A percentile compares a stretch with the other conserved stretches of the same genome.
phyloP scores from a whole-genome alignment of 345 rosid species.

The Anacardium occidentale region DNA sequence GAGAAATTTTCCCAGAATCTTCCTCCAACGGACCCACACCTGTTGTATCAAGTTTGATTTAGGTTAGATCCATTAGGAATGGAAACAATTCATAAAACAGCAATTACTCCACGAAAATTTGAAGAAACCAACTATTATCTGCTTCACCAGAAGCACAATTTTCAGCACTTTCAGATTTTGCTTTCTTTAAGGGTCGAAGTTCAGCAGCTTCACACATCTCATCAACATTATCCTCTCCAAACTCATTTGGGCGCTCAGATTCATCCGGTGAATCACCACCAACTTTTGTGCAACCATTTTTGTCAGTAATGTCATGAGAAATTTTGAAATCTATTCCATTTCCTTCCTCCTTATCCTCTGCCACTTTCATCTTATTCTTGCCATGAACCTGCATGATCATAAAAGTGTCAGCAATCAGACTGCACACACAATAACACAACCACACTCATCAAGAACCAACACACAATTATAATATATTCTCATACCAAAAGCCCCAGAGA shows the following conservation, averaged over 20 bases:
- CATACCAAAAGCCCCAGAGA: constrained; percentile 78
- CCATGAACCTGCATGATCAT: constrained; percentile 41
- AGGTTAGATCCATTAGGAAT: constrained; percentile 13
- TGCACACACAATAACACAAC: background rate
- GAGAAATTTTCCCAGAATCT: constrained; percentile 25
- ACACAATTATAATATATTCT: background rate
- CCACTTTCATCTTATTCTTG: constrained; percentile 42
- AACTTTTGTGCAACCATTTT: constrained; percentile 27
- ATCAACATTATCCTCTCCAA: constrained; percentile 31
- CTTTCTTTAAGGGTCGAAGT: constrained; percentile 63
- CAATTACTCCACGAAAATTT: background rate
- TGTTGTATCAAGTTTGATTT: constrained; percentile 27
- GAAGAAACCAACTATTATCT: constrained; percentile 38
- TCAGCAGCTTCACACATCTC: constrained; percentile 40
- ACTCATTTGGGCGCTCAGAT: constrained; percentile 30
- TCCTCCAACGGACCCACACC: constrained; percentile 36
- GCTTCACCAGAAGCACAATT: constrained; percentile 34
- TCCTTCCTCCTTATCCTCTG: constrained; percentile 40
- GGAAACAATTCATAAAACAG: background rate
- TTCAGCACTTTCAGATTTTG: constrained; percentile 48
- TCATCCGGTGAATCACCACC: constrained; percentile 27
- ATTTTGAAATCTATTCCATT: constrained; percentile 19
- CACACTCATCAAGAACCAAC: background rate
- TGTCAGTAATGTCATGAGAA: constrained; percentile 29
- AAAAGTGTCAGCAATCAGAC: background rate